A percentile compares a stretch with the other conserved stretches of the same genome.
Evolutionary conservation across 2,329 filamentous ascomycete genomes (phyloP).

Genomic region (Ascosphaera aggregata): DNA sequence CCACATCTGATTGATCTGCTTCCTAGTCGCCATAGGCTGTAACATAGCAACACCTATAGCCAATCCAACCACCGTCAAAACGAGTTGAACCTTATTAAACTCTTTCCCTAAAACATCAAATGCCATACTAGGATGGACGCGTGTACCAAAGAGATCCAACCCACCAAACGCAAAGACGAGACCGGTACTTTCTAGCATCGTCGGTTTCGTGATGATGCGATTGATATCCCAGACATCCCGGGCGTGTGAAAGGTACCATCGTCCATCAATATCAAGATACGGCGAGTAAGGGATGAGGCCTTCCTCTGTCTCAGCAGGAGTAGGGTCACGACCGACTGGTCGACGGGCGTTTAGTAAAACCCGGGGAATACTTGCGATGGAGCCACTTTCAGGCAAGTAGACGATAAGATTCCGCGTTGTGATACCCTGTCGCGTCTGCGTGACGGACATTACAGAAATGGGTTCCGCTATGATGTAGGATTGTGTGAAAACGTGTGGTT

Average conservation of each 20-base stretch:
- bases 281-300: constrained; percentile 57
- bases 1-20: constrained; percentile 23
- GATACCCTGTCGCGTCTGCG: constrained; percentile 80
- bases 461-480: constrained; percentile 58
- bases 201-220: constrained; percentile 50
- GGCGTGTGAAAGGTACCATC: constrained; percentile 56
- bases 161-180: constrained; percentile 65
- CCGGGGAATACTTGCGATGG: constrained; percentile 59
- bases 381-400: constrained; percentile 46
- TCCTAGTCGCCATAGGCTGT: constrained; percentile 57
- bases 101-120: constrained; percentile 88
- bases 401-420: constrained; percentile 62
- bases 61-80: constrained; percentile 64
- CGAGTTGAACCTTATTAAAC: constrained; percentile 73
- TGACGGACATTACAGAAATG: constrained; percentile 60
- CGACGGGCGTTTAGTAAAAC: constrained; percentile 63
- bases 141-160: constrained; percentile 66
- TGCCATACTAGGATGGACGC: constrained; percentile 63
- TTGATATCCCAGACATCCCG: constrained; percentile 58
- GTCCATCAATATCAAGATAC: constrained; percentile 60
- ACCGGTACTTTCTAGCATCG: constrained; percentile 75
- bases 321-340: constrained; percentile 65
- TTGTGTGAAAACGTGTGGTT: constrained; percentile 58
- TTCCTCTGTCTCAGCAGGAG: constrained; percentile 56
- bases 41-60: constrained; percentile 52